Evolutionary conservation across 1,139 yeast genomes (phyloP).

Genomic region (Taiozyma onychis): DNA sequence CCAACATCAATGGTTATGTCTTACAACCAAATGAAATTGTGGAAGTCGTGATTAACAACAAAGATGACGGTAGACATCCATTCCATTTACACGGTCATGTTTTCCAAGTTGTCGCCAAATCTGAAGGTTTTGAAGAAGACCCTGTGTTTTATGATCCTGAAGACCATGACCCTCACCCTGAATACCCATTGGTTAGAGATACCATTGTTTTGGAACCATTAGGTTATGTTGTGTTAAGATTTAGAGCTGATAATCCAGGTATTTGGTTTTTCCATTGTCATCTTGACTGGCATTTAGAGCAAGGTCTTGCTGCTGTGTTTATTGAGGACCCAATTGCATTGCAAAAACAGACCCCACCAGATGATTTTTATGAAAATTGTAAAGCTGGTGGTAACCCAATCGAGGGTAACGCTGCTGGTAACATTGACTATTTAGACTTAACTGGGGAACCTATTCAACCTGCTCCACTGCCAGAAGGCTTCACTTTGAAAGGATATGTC

Average conservation of each 20-base stretch:
- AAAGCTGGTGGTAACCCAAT: conserved; percentile 35
- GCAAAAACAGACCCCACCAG: conserved; percentile 39
- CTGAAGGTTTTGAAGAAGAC: conserved; percentile 45
- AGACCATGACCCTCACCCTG: conserved; percentile 43
- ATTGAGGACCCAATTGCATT: conserved; percentile 59
- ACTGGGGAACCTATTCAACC: conserved; percentile 52
- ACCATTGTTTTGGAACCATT: conserved; percentile 59
- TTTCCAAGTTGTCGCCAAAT: conserved; percentile 63
- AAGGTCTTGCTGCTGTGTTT: conserved; percentile 65
- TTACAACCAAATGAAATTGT: conserved; percentile 56
- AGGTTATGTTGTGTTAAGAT: conserved; percentile 61
- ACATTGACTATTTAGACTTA: conserved; percentile 47
- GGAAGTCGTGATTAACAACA: conserved; percentile 64
- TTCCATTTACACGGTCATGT: conserved; percentile 80
- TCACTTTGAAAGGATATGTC: conserved; percentile 61
- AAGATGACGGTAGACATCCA: conserved; percentile 74
- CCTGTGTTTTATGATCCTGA: conserved; percentile 50
- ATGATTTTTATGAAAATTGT: conserved; percentile 46
- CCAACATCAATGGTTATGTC: conserved; percentile 59
- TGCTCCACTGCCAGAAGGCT: conserved; percentile 57
- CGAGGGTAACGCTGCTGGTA: conserved; percentile 71
- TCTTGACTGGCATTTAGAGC: conserved; percentile 76
- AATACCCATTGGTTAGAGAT: conserved; percentile 59
- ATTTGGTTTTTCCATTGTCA: conserved; percentile 84
- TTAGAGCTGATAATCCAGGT: conserved; percentile 75